Percentiles rank a stretch among this genome's conserved stretches.
phyloP scores from a whole-genome alignment of 176 grass and related monocot genomes.

The Triticum dicoccoides region DNA sequence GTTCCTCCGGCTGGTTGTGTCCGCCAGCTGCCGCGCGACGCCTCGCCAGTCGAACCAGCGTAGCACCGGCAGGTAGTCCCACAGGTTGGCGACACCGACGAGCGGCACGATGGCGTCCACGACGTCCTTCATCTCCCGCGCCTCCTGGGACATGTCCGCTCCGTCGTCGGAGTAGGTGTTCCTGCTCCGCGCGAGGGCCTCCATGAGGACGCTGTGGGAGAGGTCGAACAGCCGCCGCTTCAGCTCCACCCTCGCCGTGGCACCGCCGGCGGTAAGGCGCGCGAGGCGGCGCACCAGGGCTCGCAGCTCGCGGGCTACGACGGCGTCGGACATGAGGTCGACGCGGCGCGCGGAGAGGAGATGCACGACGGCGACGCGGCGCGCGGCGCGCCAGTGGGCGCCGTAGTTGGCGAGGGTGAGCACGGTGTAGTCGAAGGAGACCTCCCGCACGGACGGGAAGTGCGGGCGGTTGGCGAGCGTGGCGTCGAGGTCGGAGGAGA shows the following conservation, averaged over 20 bases:
- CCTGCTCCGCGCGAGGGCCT: conserved; percentile 43
- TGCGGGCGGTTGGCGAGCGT: conserved; percentile 58
- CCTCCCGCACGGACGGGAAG: conserved; percentile 25
- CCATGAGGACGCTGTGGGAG: conserved; percentile 46
- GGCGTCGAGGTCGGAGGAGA: conserved; percentile 55
- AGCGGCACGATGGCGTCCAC: conserved; percentile 23
- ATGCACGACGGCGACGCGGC: conserved; percentile 49
- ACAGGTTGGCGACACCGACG: conserved; percentile 27
- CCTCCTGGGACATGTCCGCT: conserved; percentile 43
- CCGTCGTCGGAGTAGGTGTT: conserved; percentile 13
- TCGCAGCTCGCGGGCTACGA: conserved; percentile 27
- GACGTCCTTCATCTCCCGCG: conserved; percentile 27
- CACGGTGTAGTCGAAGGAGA: conserved; percentile 28
- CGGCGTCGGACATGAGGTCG: not conserved
- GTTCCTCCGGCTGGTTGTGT: conserved; percentile 13
- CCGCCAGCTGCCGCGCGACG: conserved; percentile 9
- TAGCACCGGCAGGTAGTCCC: conserved; percentile 55
- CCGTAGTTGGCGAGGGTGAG: conserved; percentile 41
- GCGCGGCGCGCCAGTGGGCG: conserved; percentile 49
- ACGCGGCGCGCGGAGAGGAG: conserved; percentile 53
- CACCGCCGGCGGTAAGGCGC: not conserved
- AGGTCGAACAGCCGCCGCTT: conserved; percentile 59
- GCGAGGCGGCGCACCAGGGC: conserved; percentile 37
- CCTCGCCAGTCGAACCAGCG: conserved; percentile 42
- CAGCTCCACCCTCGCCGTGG: conserved; percentile 26